Conservation (phyloP, 257 asterid genomes). For the Linderniella brevidens region DNA sequence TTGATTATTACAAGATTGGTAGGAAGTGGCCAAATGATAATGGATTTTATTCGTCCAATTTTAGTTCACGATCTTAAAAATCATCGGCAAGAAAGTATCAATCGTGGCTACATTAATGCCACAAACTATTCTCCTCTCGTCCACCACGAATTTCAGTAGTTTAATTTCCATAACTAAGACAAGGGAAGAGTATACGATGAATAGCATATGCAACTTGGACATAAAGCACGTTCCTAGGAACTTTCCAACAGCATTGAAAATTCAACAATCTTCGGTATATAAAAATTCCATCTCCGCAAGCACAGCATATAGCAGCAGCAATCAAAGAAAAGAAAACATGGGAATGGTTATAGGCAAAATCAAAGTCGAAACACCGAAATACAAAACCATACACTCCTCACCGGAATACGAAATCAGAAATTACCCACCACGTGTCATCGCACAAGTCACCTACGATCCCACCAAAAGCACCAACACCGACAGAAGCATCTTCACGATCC, state of each 20-base stretch:
- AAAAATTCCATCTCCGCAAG: neutral
- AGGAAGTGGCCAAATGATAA: too few species aligned
- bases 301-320: neutral
- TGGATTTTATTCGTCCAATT: too few species aligned
- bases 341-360: constrained; percentile 66
- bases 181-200: too few species aligned
- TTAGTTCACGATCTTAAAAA: too few species aligned
- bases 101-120: constrained; percentile 29
- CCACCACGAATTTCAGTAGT: constrained; percentile 12
- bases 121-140: constrained; percentile 3
- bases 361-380: constrained; percentile 56
- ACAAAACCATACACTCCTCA: constrained; percentile 29
- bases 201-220: too few species aligned
- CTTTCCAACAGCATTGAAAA: too few species aligned
- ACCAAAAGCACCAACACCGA: constrained; percentile 37
- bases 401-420: constrained; percentile 59
- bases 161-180: constrained; percentile 10
- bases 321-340: constrained; percentile 17
- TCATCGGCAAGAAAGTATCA: constrained; percentile 4
- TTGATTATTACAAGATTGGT: too few species aligned
- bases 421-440: constrained; percentile 52
- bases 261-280: too few species aligned
- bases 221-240: too few species aligned
- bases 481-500: constrained; percentile 64
- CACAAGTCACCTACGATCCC: constrained; percentile 70